A percentile compares a stretch with the other conserved stretches of the same genome.
These are phyloP conservation scores for Lentithecium fluviatile DNA, from an alignment of 495 filamentous ascomycete species.

Conservation along the genomic window DNA sequence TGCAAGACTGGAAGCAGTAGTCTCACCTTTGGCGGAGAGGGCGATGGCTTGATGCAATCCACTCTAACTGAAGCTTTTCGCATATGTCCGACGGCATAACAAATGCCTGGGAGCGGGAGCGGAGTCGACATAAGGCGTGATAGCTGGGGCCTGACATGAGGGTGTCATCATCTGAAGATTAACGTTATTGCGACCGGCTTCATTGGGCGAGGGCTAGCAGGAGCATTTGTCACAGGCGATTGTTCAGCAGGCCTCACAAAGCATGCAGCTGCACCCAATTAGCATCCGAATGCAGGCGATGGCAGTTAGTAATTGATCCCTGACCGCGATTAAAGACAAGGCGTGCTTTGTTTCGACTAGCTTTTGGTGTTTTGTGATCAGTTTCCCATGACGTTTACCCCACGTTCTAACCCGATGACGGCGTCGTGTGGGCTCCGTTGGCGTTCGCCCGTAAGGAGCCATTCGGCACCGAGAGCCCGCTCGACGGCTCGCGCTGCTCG, in stretches of 20 bases:
- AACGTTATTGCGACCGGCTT: background rate
- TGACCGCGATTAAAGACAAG: background rate
- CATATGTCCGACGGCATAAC: too few species aligned
- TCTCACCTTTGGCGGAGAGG: background rate
- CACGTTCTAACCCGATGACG: background rate
- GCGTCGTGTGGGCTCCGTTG: too few species aligned
- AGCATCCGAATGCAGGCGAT: background rate
- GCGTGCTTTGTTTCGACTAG: background rate
- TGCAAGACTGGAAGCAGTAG: background rate
- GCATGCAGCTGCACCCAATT: background rate
- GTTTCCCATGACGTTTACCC: slow-evolving; percentile 10
- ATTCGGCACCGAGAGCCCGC: slow-evolving; percentile 2
- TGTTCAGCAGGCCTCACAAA: background rate
- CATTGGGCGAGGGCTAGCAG: background rate
- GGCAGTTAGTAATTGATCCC: slow-evolving; percentile 2
- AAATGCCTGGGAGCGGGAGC: too few species aligned
- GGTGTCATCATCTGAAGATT: background rate
- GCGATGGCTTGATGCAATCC: too few species aligned
- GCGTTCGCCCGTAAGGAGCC: too few species aligned
- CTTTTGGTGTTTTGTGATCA: background rate
- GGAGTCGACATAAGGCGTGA: background rate
- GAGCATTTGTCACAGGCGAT: slow-evolving; percentile 13
- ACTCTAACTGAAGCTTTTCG: background rate
- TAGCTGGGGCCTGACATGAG: background rate
- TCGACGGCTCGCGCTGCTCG: slow-evolving; percentile 1